phyloP scores from a whole-genome alignment of 768 basidiomycete species.

The Tulasnella sp. region DNA sequence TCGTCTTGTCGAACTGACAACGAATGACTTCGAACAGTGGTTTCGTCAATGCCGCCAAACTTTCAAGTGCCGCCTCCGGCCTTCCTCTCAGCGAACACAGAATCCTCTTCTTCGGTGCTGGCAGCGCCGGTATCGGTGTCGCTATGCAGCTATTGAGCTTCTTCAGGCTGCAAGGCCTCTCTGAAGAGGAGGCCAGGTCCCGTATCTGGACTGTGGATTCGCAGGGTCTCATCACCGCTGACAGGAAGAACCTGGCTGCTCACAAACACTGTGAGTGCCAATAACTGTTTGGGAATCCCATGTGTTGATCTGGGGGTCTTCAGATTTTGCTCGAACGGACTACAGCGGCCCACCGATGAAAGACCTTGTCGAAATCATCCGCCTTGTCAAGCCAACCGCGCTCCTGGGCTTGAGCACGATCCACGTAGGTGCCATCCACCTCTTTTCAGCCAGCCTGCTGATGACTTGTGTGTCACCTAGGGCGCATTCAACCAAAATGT shows the following conservation, averaged over 20 bases:
- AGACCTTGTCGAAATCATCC: constrained; percentile 62
- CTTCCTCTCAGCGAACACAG: constrained; percentile 56
- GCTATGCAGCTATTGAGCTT: constrained; percentile 80
- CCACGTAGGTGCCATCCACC: constrained; percentile 31
- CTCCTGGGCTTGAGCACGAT: constrained; percentile 84
- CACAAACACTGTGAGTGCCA: constrained; percentile 62
- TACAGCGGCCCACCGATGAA: constrained; percentile 65
- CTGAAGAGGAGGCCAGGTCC: constrained; percentile 59
- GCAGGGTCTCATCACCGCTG: constrained; percentile 69
- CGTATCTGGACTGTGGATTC: constrained; percentile 79
- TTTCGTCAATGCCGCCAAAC: constrained; percentile 73
- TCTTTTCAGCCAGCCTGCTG: neutral
- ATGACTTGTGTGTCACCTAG: constrained; percentile 24
- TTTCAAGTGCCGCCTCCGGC: constrained; percentile 60
- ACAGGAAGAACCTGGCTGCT: constrained; percentile 60
- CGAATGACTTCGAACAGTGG: constrained; percentile 30
- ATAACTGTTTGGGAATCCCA: neutral
- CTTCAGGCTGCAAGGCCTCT: constrained; percentile 70
- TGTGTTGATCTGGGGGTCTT: neutral
- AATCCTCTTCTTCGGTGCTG: constrained; percentile 88
- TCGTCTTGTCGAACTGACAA: constrained; percentile 25
- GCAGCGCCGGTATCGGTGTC: constrained; percentile 85
- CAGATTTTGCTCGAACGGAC: constrained; percentile 74
- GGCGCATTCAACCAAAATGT: constrained; percentile 65
- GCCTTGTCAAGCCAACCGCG: constrained; percentile 75